phyloP scores from a whole-genome alignment of 176 grass and related monocot species.

The Tillandsia fasciculata region DNA sequence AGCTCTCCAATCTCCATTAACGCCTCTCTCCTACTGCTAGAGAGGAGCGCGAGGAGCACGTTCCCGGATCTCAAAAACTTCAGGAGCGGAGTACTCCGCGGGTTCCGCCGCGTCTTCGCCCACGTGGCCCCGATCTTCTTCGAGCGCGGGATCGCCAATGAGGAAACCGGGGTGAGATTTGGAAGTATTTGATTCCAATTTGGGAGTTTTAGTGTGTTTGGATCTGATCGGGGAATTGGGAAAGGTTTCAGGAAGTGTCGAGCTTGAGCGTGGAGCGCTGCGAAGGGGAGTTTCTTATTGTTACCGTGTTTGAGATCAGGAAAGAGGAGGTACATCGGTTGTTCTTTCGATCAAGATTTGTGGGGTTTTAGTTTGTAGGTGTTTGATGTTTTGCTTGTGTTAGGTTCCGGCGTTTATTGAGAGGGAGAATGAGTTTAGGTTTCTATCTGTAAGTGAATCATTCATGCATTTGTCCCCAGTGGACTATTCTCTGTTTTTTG shows the following conservation, averaged over 20 bases:
- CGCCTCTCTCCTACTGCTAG: slow-evolving; percentile 20
- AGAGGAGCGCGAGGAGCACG: slow-evolving; percentile 89
- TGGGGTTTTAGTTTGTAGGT: not conserved
- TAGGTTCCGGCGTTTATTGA: slow-evolving; percentile 85
- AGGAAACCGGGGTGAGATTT: slow-evolving; percentile 32
- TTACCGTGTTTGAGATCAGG: slow-evolving; percentile 85
- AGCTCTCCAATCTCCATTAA: not conserved
- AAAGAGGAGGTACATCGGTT: slow-evolving; percentile 42
- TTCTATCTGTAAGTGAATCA: slow-evolving; percentile 53
- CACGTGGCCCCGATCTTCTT: slow-evolving; percentile 85
- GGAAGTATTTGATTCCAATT: not conserved
- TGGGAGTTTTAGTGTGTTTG: not conserved
- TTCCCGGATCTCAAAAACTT: slow-evolving; percentile 81
- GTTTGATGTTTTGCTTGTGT: not conserved
- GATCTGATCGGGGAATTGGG: not conserved
- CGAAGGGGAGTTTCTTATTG: slow-evolving; percentile 49
- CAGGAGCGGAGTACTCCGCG: slow-evolving; percentile 45
- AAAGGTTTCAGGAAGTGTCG: slow-evolving; percentile 26
- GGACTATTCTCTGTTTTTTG: too few species aligned
- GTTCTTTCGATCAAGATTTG: not conserved
- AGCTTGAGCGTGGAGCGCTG: slow-evolving; percentile 82
- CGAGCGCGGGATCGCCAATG: slow-evolving; percentile 69
- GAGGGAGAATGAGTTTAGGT: slow-evolving; percentile 88
- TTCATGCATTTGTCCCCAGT: not conserved
- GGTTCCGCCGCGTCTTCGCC: slow-evolving; percentile 87